Conservation (phyloP, 1,139 yeast genomes). For the Taiozyma sp. region DNA sequence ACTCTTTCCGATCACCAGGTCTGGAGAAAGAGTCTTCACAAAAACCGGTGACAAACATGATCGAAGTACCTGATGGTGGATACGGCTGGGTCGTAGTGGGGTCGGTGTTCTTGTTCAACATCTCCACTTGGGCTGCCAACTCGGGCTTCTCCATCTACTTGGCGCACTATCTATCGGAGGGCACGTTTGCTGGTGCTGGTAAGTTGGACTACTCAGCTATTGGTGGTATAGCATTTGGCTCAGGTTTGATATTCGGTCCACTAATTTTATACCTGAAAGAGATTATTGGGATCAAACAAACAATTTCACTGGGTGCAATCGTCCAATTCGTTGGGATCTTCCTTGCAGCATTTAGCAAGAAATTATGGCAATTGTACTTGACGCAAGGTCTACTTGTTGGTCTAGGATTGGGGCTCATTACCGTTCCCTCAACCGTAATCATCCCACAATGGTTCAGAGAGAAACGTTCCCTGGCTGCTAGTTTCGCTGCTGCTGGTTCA, state of each 20-base stretch:
- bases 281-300: conserved; percentile 8
- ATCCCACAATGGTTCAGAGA: conserved; percentile 54
- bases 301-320: conserved; percentile 16
- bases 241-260: conserved; percentile 47
- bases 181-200: conserved; percentile 48
- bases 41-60: conserved; percentile 5
- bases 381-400: conserved; percentile 65
- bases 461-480: conserved; percentile 47
- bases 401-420: conserved; percentile 50
- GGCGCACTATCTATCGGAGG: conserved; percentile 42
- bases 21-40: neutral
- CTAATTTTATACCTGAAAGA: conserved; percentile 14
- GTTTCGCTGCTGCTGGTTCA: conserved; percentile 46
- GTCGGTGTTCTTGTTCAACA: conserved; percentile 44
- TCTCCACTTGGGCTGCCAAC: conserved; percentile 67
- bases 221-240: conserved; percentile 59
- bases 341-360: conserved; percentile 55
- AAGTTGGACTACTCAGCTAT: conserved; percentile 55
- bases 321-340: conserved; percentile 40
- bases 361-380: conserved; percentile 53
- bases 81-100: conserved; percentile 60
- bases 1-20: neutral
- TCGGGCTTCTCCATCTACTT: conserved; percentile 54
- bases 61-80: conserved; percentile 23
- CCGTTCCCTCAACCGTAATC: conserved; percentile 46